Percentiles rank a stretch among this genome's conserved stretches.
Evolutionary conservation across 495 filamentous ascomycete species (phyloP).

Genomic region (Aspergillus nidulans): DNA sequence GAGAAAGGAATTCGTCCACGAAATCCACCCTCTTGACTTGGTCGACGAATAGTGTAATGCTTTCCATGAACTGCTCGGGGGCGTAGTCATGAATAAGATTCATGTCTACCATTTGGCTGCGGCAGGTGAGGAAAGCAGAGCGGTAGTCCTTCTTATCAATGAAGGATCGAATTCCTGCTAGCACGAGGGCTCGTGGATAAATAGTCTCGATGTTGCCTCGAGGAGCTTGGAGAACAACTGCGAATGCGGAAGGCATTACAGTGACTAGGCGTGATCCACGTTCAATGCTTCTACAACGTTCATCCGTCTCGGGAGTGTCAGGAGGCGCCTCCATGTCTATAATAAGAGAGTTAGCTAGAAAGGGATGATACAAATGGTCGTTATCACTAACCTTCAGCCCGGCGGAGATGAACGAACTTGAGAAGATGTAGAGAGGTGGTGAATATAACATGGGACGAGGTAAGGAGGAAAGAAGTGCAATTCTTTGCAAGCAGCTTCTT

Average conservation of each 20-base stretch:
- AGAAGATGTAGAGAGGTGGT: constrained; percentile 87
- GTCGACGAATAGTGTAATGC: constrained; percentile 71
- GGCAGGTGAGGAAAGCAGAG: constrained; percentile 78
- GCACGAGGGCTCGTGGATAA: constrained; percentile 84
- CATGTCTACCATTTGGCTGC: constrained; percentile 92
- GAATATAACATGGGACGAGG: constrained; percentile 77
- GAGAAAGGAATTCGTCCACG: constrained; percentile 89
- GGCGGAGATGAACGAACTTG: constrained; percentile 84
- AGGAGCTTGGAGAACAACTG: constrained; percentile 84
- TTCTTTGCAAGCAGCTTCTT: constrained; percentile 67
- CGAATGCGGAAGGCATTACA: constrained; percentile 81
- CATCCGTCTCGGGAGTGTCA: constrained; percentile 88
- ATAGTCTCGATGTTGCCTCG: constrained; percentile 95
- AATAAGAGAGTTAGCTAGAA: constrained; percentile 14
- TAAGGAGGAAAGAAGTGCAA: constrained; percentile 86
- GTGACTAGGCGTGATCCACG: constrained; percentile 82
- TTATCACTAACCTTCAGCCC: constrained; percentile 53
- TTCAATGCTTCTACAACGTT: constrained; percentile 88
- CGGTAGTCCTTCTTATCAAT: constrained; percentile 78
- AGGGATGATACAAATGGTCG: neutral
- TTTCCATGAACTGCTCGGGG: constrained; percentile 74
- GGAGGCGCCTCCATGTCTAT: constrained; percentile 72
- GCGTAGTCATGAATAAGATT: constrained; percentile 96
- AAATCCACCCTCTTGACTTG: constrained; percentile 81
- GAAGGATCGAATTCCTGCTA: constrained; percentile 77